A percentile compares a stretch with the other conserved stretches of the same genome.
Evolutionary conservation across 129 eudicot species (phyloP).

Genomic region (Chrysanthemum seticuspe): DNA sequence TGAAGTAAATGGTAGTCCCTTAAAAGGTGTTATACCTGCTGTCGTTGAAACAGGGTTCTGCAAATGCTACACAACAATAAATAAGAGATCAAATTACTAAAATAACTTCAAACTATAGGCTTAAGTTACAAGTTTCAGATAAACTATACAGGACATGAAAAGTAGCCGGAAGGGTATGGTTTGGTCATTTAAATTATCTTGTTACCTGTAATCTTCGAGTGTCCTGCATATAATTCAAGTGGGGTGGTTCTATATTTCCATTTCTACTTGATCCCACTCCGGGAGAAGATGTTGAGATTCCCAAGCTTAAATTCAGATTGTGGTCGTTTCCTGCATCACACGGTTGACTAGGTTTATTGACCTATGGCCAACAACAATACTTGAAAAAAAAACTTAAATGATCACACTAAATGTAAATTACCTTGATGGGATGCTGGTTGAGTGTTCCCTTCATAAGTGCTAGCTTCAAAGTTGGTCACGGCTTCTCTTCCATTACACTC

Average conservation of each 20-base stretch:
- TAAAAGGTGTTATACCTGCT: constrained; percentile 28
- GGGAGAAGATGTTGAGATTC: constrained; percentile 46
- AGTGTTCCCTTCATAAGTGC: constrained; percentile 42
- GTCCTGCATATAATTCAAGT: constrained; percentile 31
- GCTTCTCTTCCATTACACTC: constrained; percentile 74
- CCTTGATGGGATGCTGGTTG: constrained; percentile 30
- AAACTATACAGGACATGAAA: background rate
- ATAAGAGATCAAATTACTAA: constrained; percentile 12
- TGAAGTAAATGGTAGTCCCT: constrained; percentile 44
- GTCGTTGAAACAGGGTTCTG: constrained; percentile 41
- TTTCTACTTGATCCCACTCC: constrained; percentile 41
- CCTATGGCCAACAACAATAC: background rate
- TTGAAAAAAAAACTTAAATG: background rate
- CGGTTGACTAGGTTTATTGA: background rate
- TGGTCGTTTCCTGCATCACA: constrained; percentile 41
- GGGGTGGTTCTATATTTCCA: constrained; percentile 32
- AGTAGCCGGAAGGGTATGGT: background rate
- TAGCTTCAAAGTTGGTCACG: constrained; percentile 67
- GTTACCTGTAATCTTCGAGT: constrained; percentile 44
- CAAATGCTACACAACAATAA: constrained; percentile 32
- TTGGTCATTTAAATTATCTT: background rate
- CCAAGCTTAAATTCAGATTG: constrained; percentile 64
- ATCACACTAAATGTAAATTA: constrained; percentile 14
- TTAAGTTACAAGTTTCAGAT: background rate
- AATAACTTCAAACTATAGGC: background rate